Evolutionary conservation across 495 filamentous ascomycete species (phyloP).

Genomic region (Penicillium macrosclerotiorum): DNA sequence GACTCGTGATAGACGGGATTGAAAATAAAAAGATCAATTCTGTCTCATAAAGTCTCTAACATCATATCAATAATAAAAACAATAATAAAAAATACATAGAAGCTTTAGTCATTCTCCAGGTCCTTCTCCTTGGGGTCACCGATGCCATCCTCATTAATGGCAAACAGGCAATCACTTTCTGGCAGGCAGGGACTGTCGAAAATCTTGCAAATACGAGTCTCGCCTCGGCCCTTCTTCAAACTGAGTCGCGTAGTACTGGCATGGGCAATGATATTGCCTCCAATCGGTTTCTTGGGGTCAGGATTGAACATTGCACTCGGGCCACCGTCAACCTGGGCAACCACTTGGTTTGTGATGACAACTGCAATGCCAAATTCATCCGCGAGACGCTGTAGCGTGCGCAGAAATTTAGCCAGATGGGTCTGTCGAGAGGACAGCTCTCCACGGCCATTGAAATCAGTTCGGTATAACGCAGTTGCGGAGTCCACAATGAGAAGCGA

Average conservation of each 20-base stretch:
- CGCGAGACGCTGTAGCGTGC: conserved; percentile 86
- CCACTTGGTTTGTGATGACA: conserved; percentile 98
- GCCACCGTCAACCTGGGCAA: conserved; percentile 95
- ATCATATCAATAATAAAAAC: conserved; percentile 20
- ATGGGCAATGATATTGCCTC: conserved; percentile 97
- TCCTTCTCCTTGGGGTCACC: conserved; percentile 95
- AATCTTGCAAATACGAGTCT: conserved; percentile 97
- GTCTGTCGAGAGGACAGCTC: conserved; percentile 87
- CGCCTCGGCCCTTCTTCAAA: conserved; percentile 89
- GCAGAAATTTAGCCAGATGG: conserved; percentile 96
- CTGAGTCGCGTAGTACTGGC: conserved; percentile 88
- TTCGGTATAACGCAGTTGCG: conserved; percentile 91
- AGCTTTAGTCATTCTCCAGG: conserved; percentile 68
- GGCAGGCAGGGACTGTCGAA: conserved; percentile 97
- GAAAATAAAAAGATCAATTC: conserved; percentile 12
- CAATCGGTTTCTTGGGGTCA: conserved; percentile 98
- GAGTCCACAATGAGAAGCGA: conserved; percentile 93
- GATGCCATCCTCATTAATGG: conserved; percentile 95
- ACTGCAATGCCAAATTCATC: conserved; percentile 99
- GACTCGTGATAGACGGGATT: conserved; percentile 2
- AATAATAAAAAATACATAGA: not conserved
- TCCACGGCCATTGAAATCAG: conserved; percentile 91
- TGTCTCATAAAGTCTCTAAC: conserved; percentile 35
- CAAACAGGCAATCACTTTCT: conserved; percentile 94
- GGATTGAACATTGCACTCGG: conserved; percentile 98